phyloP scores from a whole-genome alignment of 139 green algal species.

The Yamagishiella unicocca region DNA sequence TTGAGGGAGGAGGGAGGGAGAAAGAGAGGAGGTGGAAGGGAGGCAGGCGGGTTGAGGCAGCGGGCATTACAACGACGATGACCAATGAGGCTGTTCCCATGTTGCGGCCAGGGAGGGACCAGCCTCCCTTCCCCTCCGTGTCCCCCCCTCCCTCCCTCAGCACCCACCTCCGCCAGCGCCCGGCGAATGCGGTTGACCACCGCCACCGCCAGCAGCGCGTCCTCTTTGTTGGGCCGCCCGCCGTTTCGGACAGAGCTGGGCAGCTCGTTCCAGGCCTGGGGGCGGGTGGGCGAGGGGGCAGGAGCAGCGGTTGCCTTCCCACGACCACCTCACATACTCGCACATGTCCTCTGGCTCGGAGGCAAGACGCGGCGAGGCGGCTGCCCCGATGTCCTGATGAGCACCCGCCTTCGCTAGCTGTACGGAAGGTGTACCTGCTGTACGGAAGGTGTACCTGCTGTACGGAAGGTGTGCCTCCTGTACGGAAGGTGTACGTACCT shows the following conservation, averaged over 20 bases:
- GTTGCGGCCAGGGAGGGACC: too few species aligned
- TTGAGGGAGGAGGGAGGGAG: not conserved
- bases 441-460: too few species aligned
- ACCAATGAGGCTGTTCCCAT: not conserved
- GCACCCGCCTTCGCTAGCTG: too few species aligned
- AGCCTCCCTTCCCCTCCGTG: not conserved
- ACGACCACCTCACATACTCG: too few species aligned
- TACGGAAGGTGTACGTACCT: too few species aligned
- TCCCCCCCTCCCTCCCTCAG: not conserved
- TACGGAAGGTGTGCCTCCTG: too few species aligned
- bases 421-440: too few species aligned
- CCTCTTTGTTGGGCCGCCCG: slow-evolving; percentile 78
- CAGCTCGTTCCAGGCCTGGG: slow-evolving; percentile 89
- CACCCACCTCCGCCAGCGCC: slow-evolving; percentile 74
- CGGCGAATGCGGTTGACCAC: slow-evolving; percentile 91
- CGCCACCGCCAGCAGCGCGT: slow-evolving; percentile 91
- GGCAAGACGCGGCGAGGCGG: too few species aligned
- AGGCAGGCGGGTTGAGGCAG: not conserved
- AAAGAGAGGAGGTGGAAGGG: not conserved
- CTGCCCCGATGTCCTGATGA: too few species aligned
- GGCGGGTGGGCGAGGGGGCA: not conserved
- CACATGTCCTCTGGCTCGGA: too few species aligned
- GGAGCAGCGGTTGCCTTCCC: too few species aligned
- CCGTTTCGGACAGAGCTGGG: slow-evolving; percentile 72
- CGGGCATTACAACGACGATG: not conserved